Evolutionary conservation across 2,329 filamentous ascomycete species (phyloP).

Genomic region (Diaporthe nobilis): DNA sequence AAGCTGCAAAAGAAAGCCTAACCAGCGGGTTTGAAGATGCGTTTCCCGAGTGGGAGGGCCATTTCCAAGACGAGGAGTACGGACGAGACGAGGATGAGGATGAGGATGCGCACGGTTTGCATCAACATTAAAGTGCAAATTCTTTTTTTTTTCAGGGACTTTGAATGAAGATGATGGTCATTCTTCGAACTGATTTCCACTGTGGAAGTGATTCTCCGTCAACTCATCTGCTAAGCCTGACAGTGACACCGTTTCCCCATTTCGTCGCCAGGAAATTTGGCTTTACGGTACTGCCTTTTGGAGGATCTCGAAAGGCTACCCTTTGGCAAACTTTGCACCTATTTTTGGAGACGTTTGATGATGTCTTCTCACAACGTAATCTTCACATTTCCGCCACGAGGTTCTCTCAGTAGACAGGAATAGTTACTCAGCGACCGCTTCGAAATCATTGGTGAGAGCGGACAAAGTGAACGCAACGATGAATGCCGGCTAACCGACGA

Average conservation of each 20-base stretch:
- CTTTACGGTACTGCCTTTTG: not conserved
- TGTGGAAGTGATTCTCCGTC: not conserved
- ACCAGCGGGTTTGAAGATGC: not conserved
- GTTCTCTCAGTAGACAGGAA: not conserved
- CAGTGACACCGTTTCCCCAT: too few relatives aligned
- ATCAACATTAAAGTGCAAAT: not conserved
- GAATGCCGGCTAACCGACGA: not conserved
- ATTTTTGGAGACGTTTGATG: not conserved
- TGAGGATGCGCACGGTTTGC: not conserved
- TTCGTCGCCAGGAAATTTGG: not conserved
- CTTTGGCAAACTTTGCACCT: not conserved
- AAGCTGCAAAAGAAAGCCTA: conserved; percentile 9
- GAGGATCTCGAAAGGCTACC: not conserved
- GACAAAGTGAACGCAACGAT: not conserved
- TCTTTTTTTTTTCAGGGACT: not conserved
- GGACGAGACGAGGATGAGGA: conserved; percentile 14
- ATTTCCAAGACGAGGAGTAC: conserved; percentile 26
- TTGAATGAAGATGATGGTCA: not conserved
- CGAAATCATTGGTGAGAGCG: not conserved
- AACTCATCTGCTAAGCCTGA: not conserved
- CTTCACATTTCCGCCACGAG: too few relatives aligned
- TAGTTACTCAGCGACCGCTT: not conserved
- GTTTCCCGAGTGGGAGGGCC: conserved; percentile 26
- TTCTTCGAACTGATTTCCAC: not conserved
- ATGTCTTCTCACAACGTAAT: not conserved